Evolutionary conservation across 805 yeast species (phyloP).

Genomic region (Saturnispora quitensis): DNA sequence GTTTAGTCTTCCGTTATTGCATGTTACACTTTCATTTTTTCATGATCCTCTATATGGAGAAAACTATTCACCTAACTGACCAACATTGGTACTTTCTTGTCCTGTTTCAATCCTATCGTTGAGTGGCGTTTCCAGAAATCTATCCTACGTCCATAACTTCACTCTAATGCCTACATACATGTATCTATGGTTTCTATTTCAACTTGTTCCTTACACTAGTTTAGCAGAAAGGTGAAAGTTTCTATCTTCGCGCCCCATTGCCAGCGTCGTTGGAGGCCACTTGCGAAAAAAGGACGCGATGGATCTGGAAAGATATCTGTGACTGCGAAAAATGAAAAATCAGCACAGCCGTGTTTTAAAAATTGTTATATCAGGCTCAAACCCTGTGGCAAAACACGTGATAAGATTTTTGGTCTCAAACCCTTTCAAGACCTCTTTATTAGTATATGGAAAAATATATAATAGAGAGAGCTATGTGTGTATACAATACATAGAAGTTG

Average conservation of each 20-base stretch:
- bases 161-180: background rate
- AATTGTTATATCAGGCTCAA: background rate
- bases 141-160: background rate
- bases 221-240: background rate
- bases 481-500: no score
- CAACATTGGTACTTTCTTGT: no score
- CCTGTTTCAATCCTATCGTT: no score
- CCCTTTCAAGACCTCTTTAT: background rate
- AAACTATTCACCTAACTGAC: no score
- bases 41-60: no score
- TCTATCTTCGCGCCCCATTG: background rate
- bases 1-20: no score
- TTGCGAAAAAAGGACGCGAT: background rate
- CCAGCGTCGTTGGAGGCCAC: background rate
- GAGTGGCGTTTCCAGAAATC: no score
- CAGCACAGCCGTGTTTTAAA: background rate
- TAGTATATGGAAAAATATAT: background rate
- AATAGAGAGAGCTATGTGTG: no score
- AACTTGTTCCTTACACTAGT: background rate
- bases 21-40: no score
- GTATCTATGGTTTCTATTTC: background rate
- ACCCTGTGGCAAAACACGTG: slow-evolving; percentile 5
- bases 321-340: background rate
- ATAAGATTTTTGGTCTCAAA: background rate
- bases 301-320: background rate